Base-by-base conservation (phyloP, 2,329 filamentous ascomycete species). In the Beauveria sp. region DNA sequence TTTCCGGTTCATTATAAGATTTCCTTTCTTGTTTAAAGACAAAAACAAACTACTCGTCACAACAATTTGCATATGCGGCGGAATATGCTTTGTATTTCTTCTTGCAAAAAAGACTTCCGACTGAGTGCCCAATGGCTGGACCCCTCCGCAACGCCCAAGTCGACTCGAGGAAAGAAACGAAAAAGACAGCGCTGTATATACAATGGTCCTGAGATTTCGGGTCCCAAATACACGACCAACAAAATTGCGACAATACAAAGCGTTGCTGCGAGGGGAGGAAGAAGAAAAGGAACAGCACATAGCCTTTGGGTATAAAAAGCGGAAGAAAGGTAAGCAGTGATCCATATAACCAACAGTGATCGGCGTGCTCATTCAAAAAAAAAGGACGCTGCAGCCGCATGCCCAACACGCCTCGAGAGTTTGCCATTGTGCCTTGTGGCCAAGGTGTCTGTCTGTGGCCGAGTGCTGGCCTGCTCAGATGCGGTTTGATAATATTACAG, bases 301-400 rank as follows among this genome's bases (percentile, higher is more conserved):
- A 34, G 31, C 55, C 55, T 18, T 28, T 28, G 55, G 55, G 55
- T 58, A 58, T 58, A 58, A 58, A 49, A 49, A 46, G 45, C 38
- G 34, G 56, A 59, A 54, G 60, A 61, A 38, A 61, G 60, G 28
- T 53, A 46, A 48, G 52, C 55, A 55, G 31, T 16, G 40, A 12
- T 46, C 31, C 38, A 48, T 28, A 49, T 42, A 28, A 42, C 45
- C 45, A 50, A 50, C 45, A 50, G 28, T 50, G 45, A 46, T 42
- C 5, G 45, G 34, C 45, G 14, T 58, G 55, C 55, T 58, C 5
- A 58, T 58, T 58, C 31, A 50, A 50, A 42, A 50, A 48, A 34
- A 34, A 34, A 12, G 45, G 43, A 26, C 54, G 55, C 45, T 20
- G 31, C 45, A 58, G 55, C 31, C 22, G 45, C 34, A 58, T 50